phyloP scores from a whole-genome alignment of 2,329 filamentous ascomycete species.

The Claviceps humidiphila region DNA sequence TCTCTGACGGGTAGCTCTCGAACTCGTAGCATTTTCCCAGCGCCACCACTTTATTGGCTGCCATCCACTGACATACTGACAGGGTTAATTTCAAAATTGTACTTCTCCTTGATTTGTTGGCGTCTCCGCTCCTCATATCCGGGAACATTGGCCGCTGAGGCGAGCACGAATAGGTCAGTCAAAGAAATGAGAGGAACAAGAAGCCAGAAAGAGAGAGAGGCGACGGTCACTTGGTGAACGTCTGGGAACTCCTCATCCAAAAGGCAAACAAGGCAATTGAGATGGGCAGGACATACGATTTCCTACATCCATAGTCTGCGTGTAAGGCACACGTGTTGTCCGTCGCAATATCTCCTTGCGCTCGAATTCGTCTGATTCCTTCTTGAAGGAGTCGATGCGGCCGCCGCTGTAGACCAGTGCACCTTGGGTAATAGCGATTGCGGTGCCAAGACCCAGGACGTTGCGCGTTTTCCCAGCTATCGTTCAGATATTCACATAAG shows the following conservation, averaged over 20 bases:
- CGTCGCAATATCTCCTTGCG: conserved; percentile 62
- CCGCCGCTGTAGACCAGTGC: conserved; percentile 58
- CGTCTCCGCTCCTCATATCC: conserved; percentile 77
- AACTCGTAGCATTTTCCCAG: neutral
- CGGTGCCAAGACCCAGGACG: conserved; percentile 52
- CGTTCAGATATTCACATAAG: neutral
- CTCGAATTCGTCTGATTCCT: conserved; percentile 56
- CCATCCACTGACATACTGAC: conserved; percentile 39
- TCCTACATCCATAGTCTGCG: conserved; percentile 75
- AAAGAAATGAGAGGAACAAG: neutral
- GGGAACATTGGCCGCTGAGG: conserved; percentile 60
- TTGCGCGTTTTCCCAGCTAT: conserved; percentile 46
- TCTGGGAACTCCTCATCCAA: neutral
- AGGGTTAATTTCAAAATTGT: conserved; percentile 71
- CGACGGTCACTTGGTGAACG: neutral
- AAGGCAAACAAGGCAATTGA: neutral
- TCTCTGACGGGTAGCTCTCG: conserved; percentile 1
- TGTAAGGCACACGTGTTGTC: conserved; percentile 58
- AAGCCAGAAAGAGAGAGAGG: neutral
- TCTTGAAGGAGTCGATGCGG: conserved; percentile 37
- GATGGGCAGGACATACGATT: conserved; percentile 46
- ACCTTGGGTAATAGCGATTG: conserved; percentile 43
- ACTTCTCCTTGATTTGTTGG: conserved; percentile 71
- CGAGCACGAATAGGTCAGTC: neutral
- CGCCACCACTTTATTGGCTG: conserved; percentile 20